Base-by-base conservation (phyloP, 2,329 filamentous ascomycete genomes). In the Cladorrhinum sp. region DNA sequence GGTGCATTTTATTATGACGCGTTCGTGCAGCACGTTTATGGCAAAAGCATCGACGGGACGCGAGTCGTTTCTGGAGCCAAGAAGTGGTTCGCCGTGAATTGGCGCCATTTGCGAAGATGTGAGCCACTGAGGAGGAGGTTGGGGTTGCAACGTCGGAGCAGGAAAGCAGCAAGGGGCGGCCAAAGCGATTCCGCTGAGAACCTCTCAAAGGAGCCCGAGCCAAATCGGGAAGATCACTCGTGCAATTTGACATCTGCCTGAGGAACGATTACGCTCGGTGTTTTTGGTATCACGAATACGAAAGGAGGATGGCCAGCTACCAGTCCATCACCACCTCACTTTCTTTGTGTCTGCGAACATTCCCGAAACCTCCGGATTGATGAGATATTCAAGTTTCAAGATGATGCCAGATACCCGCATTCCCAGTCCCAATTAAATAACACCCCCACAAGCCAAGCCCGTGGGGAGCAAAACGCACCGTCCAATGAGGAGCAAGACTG, bases 121-220 rank as follows among this genome's bases (percentile, higher is more conserved):
- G 20, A 41, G 52, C 32, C 29, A 55, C 20, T 41, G 22, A 18
- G 25, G 41, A 41, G 52, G 58, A 57, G 61, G 55, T 48, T 59
- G 58, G 61, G 51, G 49, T 54, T 60, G 51, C 55, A 58, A 50
- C 49, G 38, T 49, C 6, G 24, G 45, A 55, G 24, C 22, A 38
- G 53, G 38, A 16, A 48, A 24, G 38, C 25, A 36, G 32, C 32
- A 36, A 36, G 32, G 32, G 23, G 18, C 25, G 23, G 23, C 23
- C 32, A 55, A 27, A 50, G 24, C 12, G 49, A 24, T 50, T 22
- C 18, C 16, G 9, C 18, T 48, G 8, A 9, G 8, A 7, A 50
- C 9, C 9, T 6, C 4, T 23, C 49, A 50, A 25, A 50, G 48
- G 9, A 32, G 13, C 48, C 25, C 29, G 29, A 57, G 20, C 45